Conservation (phyloP, 371 early-diverging fungal genomes). For the Actinomortierella ambigua region DNA sequence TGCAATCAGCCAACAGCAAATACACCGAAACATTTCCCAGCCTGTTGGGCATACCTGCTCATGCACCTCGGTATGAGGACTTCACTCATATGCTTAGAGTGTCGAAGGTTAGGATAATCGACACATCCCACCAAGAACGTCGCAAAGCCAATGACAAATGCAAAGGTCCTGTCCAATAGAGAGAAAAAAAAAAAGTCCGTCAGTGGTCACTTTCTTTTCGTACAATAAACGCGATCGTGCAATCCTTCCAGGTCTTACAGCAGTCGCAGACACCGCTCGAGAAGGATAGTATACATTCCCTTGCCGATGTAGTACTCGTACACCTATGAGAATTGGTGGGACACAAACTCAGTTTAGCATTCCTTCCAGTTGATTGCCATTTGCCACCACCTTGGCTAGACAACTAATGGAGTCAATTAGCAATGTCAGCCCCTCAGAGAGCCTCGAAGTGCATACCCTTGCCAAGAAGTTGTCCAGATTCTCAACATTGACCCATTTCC, state of each 20-base stretch:
- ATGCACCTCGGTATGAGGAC: slow-evolving; percentile 81
- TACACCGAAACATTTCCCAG: background rate
- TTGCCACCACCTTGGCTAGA: background rate
- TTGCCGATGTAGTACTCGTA: slow-evolving; percentile 42
- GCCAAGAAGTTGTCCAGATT: slow-evolving; percentile 83
- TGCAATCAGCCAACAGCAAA: background rate
- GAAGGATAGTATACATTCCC: slow-evolving; percentile 44
- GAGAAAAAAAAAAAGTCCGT: slow-evolving; percentile 3
- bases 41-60: slow-evolving; percentile 38
- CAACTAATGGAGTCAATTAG: too few species aligned
- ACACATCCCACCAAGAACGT: slow-evolving; percentile 90
- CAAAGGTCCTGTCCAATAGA: slow-evolving; percentile 40
- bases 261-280: slow-evolving; percentile 37
- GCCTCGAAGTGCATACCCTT: slow-evolving; percentile 46
- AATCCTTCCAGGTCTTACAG: slow-evolving; percentile 21
- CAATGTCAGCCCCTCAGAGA: too few species aligned
- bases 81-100: slow-evolving; percentile 68
- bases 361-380: background rate
- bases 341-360: background rate
- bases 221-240: background rate
- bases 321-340: slow-evolving; percentile 14
- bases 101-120: slow-evolving; percentile 78
- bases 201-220: background rate
- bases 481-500: slow-evolving; percentile 83
- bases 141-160: slow-evolving; percentile 87